A percentile compares a stretch with the other conserved stretches of the same genome.
Evolutionary conservation across 352 stramenopile species (phyloP).

Genomic region (Pythium monospermum): DNA sequence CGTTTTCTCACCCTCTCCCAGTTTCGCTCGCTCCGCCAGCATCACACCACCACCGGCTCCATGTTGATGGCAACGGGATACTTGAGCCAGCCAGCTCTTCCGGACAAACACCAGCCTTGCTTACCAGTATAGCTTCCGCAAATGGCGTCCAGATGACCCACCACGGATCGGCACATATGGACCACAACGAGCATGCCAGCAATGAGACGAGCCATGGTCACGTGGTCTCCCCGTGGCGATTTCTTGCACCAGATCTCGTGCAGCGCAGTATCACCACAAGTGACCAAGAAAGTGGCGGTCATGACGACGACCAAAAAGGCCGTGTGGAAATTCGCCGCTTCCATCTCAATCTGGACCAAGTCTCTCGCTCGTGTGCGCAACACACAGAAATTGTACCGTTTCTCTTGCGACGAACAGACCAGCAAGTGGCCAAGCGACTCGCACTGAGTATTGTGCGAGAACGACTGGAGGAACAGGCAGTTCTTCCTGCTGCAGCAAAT

Average conservation of each 20-base stretch:
- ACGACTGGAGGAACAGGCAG: conserved; percentile 46
- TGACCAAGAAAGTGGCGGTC: conserved; percentile 5
- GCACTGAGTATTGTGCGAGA: conserved; percentile 49
- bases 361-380: conserved; percentile 50
- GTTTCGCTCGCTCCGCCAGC: conserved; percentile 40
- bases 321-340: conserved; percentile 59
- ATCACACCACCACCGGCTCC: no score
- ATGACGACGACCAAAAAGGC: conserved; percentile 6
- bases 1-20: conserved; percentile 68
- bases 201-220: conserved; percentile 10
- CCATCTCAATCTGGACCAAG: conserved; percentile 56
- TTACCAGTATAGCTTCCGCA: no score
- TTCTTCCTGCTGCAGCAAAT: conserved; percentile 26
- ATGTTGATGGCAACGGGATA: no score
- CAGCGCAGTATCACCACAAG: conserved; percentile 35
- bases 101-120: no score
- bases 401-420: conserved; percentile 48
- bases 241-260: conserved; percentile 59
- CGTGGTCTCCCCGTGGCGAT: conserved; percentile 50
- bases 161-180: conserved; percentile 21
- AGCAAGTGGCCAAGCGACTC: conserved; percentile 39
- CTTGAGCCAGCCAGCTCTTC: no score
- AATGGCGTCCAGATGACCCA: no score
- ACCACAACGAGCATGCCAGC: conserved; percentile 28
- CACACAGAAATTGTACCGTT: conserved; percentile 67